Evolutionary conservation across 2,329 filamentous ascomycete species (phyloP).

Genomic region (Pseudogymnoascus sp.): DNA sequence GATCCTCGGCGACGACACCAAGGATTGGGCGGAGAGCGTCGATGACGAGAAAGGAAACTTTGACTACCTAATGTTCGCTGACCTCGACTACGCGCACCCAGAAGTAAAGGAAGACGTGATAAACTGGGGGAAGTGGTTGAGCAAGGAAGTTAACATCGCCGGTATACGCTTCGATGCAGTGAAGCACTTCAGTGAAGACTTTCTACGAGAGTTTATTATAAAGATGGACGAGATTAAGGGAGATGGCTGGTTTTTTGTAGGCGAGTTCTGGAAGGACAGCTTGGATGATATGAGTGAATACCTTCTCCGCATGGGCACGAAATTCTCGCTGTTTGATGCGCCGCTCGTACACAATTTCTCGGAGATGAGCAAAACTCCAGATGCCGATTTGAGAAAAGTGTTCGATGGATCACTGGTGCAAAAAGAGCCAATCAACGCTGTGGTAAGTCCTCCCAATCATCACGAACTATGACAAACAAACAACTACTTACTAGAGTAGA

Average conservation of each 20-base stretch:
- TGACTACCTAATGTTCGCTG: constrained; percentile 65
- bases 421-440: constrained; percentile 45
- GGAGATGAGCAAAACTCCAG: constrained; percentile 46
- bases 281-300: constrained; percentile 48
- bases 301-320: constrained; percentile 49
- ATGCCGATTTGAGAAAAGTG: constrained; percentile 55
- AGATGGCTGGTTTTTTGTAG: constrained; percentile 55
- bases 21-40: constrained; percentile 53
- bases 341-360: constrained; percentile 64
- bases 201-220: constrained; percentile 57
- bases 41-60: constrained; percentile 58
- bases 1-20: constrained; percentile 51
- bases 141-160: constrained; percentile 49
- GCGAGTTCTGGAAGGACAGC: constrained; percentile 62
- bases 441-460: constrained; percentile 35
- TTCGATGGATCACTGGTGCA: constrained; percentile 55
- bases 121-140: constrained; percentile 62
- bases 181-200: constrained; percentile 64
- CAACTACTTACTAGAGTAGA: constrained; percentile 31
- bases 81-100: constrained; percentile 57
- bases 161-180: constrained; percentile 66
- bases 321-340: constrained; percentile 58
- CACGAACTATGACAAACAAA: not conserved
- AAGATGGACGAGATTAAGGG: constrained; percentile 45
- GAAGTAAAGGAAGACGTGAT: constrained; percentile 59